These are phyloP conservation scores for Craspedostauros australis DNA, from an alignment of 108 stramenopile species.

Conservation along the genomic window DNA sequence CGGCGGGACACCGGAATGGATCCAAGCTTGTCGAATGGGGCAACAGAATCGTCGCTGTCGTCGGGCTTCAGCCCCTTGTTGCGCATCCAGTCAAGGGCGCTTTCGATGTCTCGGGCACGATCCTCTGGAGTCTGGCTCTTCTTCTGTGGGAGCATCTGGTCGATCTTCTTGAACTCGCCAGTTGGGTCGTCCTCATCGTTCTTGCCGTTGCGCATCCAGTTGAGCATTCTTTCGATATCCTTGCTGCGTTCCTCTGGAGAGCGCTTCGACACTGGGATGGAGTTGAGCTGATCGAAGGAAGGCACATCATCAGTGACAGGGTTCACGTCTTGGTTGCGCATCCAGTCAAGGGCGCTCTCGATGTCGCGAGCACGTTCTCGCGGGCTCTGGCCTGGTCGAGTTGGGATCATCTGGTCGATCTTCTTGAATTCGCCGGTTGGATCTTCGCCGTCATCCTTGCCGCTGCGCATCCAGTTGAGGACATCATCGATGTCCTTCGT, in stretches of 20 bases:
- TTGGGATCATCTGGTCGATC: conserved; percentile 6
- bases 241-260: conserved; percentile 20
- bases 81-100: conserved; percentile 19
- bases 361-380: conserved; percentile 20
- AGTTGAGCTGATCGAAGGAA: not conserved
- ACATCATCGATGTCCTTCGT: conserved; percentile 15
- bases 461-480: conserved; percentile 10
- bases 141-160: conserved; percentile 8
- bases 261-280: conserved; percentile 2
- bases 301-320: conserved; percentile 6
- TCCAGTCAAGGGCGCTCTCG: conserved; percentile 33
- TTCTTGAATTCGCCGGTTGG: conserved; percentile 14
- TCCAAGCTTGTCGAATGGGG: conserved; percentile 4
- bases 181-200: conserved; percentile 2
- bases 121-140: conserved; percentile 11
- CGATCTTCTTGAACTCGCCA: conserved; percentile 12
- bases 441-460: not conserved
- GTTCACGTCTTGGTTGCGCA: conserved; percentile 16
- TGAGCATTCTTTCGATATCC: conserved; percentile 16
- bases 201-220: conserved; percentile 29
- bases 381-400: not conserved
- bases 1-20: conserved; percentile 9
- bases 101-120: conserved; percentile 20
- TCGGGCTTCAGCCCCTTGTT: not conserved
- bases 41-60: not conserved